Conservation (phyloP, 257 asterid species). For the Euphrasia confusa region DNA sequence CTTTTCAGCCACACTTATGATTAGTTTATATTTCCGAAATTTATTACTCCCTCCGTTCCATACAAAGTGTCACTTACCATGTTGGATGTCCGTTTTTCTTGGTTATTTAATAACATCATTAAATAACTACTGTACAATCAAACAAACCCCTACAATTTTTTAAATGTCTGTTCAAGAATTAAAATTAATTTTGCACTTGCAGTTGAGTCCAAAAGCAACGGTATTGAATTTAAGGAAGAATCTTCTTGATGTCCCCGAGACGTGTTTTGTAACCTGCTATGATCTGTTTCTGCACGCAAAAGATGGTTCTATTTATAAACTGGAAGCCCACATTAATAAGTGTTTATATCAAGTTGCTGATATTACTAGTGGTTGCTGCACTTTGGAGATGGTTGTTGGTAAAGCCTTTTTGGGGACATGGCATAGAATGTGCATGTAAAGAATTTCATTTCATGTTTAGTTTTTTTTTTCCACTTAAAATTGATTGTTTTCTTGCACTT, state of each 20-base stretch:
- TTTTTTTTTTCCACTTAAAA: constrained; percentile 22
- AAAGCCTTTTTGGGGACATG: constrained; percentile 12
- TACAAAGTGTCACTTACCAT: too few relatives aligned
- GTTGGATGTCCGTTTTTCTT: background rate
- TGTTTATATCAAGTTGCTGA: constrained; percentile 81
- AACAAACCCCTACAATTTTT: background rate
- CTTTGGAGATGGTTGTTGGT: constrained; percentile 94
- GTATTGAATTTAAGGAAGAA: constrained; percentile 94
- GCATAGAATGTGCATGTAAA: background rate
- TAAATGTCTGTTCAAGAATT: constrained; percentile 17
- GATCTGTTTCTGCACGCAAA: constrained; percentile 72
- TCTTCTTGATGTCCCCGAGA: constrained; percentile 95
- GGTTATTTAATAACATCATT: too few relatives aligned
- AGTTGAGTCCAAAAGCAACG: constrained; percentile 98
- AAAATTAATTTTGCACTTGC: constrained; percentile 32
- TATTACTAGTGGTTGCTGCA: constrained; percentile 76
- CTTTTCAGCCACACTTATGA: constrained; percentile 9
- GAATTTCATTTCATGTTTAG: constrained; percentile 5
- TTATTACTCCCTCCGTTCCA: background rate
- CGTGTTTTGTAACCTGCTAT: constrained; percentile 87
- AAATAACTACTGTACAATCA: too few relatives aligned
- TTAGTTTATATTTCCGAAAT: constrained; percentile 4
- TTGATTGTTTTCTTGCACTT: constrained; percentile 18
- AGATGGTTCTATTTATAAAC: constrained; percentile 68
- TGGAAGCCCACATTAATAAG: constrained; percentile 89